Base-by-base conservation (phyloP, 2,329 filamentous ascomycete genomes). In the Fusarium clavum region DNA sequence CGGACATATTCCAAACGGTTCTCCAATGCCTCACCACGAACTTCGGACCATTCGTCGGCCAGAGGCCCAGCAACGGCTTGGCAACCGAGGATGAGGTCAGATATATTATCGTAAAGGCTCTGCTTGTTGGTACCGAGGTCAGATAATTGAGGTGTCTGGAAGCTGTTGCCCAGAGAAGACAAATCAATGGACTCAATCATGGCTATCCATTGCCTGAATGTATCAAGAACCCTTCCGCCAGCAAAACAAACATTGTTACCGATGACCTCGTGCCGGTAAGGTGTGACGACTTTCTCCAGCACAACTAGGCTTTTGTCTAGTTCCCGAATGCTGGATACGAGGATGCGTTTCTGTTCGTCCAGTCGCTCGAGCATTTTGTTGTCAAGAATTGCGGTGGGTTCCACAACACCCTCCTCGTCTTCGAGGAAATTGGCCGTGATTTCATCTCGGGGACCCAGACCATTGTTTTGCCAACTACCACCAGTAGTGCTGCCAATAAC, bases 61-160 rank as follows among this genome's bases (percentile, higher is more conserved):
- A 99, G 81, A 8, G 96, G 96, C 11, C 93, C 93, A 8, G 94
- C 93, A n/a, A 98, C 92, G 25, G 92, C 90, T 80, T 99, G 96
- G 76, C 94, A 98, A 62, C 91, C 90, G 52, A 97, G 82, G 6
- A 98, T 83, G 29, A 99, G 87, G 78, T 98, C 96, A 11, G 94
- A 94, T 58, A 97, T 92, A 63, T 94, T 92, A 79, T 98, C 96
- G 80, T 98, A 98, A 20, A 97, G 85, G 73, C 92, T 92, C 79
- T 99, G 96, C 81, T 98, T 98, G 79, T 97, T 93, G 32, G 91
- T 88, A 75, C 90, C 91, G 78, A 98, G 98, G 73, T 98, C 96
- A 49, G 90, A 87, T 32, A 98, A 83, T 73, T 97, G 93, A 1
- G 94, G 94, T 45, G 92, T 95, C 77, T 95, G 92, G 71, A 94